Evolutionary conservation across 345 rosid species (phyloP), one percentile per base, ranked within the genome.

Genomic region (Eucalyptus virginea): DNA sequence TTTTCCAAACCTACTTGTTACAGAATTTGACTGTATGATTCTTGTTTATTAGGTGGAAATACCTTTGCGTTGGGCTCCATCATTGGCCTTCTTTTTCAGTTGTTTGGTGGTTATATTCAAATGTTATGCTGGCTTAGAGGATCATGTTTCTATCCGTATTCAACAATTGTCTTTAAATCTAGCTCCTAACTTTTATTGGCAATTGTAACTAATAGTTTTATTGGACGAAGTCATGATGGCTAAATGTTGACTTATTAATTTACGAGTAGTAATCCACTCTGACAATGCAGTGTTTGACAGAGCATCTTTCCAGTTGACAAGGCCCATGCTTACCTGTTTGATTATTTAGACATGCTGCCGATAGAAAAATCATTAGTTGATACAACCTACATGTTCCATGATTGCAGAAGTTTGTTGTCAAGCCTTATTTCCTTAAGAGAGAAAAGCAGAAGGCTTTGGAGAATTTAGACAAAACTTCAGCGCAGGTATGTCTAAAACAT

Each of bases 331-430:
- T 37, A 54, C 47, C 65, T 51, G 42, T 87, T 87, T 87, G 69
- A 40, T 52, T 52, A 87, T 87, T 50, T 77, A 26, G 30, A 28
- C 65, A 87, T 87, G 26, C 19, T 87, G 48, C 65, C 3, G 23
- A 60, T 87, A 37, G 48, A 52, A 77, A 87, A 52, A 19, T 87
- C 88, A 50, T 86, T 86, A 26, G n/a, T 48, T 86, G 67, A 51
- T 86, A 24, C 45, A 37, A 77, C 83, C 47, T 40, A 6, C 83
- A 77, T 21, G 88, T 45, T 83, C 32, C 87, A 28, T 54, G 80
- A 86, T 52, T 92, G 92, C 95, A 98, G 99, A 98, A 92, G 94
- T 95, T 93, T 81, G 91, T 98, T 72, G 90, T 96, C 90, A 97
- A 97, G 91, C 99, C 99, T 24, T 96, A 95, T 92, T 89, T 88